Evolutionary conservation across 1,284 basidiomycete genomes (phyloP).

Genomic region (Tilletia indica): DNA sequence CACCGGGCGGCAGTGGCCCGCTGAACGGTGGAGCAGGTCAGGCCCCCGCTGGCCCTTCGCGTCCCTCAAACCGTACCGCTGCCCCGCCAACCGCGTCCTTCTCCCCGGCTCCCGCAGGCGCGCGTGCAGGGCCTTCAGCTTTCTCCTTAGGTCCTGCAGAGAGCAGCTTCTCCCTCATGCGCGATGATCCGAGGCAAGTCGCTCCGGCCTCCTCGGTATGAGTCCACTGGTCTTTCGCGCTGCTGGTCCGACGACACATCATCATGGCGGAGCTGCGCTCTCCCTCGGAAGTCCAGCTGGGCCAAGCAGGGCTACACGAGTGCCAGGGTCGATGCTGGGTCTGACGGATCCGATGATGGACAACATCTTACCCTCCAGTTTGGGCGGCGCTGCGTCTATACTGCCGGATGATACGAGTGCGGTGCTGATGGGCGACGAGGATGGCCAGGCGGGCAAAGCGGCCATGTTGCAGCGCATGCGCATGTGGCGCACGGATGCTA

Average conservation of each 20-base stretch:
- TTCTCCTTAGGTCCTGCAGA: conserved; percentile 24
- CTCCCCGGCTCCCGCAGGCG: no score
- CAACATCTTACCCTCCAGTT: neutral
- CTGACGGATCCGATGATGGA: neutral
- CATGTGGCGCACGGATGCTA: conserved; percentile 92
- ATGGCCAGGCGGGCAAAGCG: conserved; percentile 65
- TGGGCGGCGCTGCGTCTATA: no score
- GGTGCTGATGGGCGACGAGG: conserved; percentile 61
- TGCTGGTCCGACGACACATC: neutral
- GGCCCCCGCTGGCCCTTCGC: no score
- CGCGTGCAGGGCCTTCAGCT: no score
- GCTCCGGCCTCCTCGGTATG: conserved; percentile 49
- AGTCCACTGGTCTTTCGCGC: conserved; percentile 28
- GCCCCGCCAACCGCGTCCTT: no score
- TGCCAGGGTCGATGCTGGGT: neutral
- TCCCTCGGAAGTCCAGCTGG: neutral
- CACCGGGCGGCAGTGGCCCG: no score
- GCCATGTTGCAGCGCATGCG: conserved; percentile 84
- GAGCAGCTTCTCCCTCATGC: conserved; percentile 49
- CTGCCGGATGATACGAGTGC: conserved; percentile 60
- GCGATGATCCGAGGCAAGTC: conserved; percentile 50
- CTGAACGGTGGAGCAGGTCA: no score
- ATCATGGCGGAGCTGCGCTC: neutral
- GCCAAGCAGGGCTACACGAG: neutral
- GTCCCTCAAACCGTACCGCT: no score